These are phyloP conservation scores for Colletotrichum brevisporum DNA, from an alignment of 2,329 filamentous ascomycete genomes.

Conservation along the genomic window DNA sequence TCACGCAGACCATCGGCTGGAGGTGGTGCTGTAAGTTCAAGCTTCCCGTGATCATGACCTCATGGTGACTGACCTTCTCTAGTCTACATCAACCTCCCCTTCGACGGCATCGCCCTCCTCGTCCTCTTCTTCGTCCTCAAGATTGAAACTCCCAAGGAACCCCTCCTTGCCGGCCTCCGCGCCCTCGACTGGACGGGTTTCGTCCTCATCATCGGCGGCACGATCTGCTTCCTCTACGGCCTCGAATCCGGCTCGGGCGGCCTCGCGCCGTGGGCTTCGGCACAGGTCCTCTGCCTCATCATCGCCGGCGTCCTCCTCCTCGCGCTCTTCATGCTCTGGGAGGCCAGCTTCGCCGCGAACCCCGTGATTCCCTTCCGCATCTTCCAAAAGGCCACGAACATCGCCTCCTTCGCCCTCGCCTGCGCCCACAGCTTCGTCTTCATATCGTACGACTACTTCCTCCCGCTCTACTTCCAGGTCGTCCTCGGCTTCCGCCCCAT, in stretches of 20 bases:
- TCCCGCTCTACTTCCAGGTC: conserved; percentile 73
- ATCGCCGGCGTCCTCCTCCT: conserved; percentile 63
- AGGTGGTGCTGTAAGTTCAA: conserved; percentile 66
- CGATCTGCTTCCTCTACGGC: conserved; percentile 72
- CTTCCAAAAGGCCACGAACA: conserved; percentile 64
- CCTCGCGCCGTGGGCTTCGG: conserved; percentile 64
- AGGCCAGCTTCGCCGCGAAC: conserved; percentile 67
- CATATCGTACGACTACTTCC: conserved; percentile 70
- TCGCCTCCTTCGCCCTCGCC: conserved; percentile 58
- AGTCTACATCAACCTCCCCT: conserved; percentile 60
- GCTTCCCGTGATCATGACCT: too few relatives aligned
- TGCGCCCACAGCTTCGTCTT: conserved; percentile 61
- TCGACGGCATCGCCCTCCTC: conserved; percentile 58
- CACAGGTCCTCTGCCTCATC: conserved; percentile 66
- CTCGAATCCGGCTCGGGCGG: conserved; percentile 70
- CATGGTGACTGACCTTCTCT: neutral
- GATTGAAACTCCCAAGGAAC: conserved; percentile 69
- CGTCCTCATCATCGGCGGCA: conserved; percentile 68
- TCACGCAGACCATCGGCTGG: conserved; percentile 70
- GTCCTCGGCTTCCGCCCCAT: conserved; percentile 66
- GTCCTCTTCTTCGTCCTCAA: conserved; percentile 55
- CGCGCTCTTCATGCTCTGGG: conserved; percentile 62
- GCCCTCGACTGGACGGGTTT: conserved; percentile 66
- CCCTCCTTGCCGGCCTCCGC: conserved; percentile 66
- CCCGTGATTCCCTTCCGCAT: conserved; percentile 70